Base-by-base conservation (phyloP, 139 green algal genomes). In the Chlorella sp. region DNA sequence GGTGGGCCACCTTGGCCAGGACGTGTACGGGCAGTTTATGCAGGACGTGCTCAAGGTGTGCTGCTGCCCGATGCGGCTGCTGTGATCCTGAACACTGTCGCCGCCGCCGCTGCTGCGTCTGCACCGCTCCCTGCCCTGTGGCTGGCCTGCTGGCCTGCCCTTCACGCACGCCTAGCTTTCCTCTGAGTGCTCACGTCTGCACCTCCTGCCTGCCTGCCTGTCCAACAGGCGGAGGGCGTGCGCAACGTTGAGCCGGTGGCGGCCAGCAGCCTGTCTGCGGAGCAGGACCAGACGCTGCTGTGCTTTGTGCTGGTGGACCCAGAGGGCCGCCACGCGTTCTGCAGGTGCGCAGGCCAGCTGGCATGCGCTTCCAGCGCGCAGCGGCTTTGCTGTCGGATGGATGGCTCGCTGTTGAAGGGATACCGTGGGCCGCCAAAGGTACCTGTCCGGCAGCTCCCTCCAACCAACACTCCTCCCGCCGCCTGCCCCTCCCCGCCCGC, bases 261-360 rank as follows among this genome's bases (percentile, higher is more conserved):
- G 19, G 58, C 73, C 80, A 16, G 56, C 46, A 17, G 22, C 51
- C n/a, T 87, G 46, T 36, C 74, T 0, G 54, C 76, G 14, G 88
- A 90, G 36, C 69, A 89, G 41, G 72, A 88, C 30, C 76, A 88
- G 16, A 99, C 97, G 43, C 89, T 98, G 69, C 84, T 98, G 34
- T 99, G 96, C 90, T 99, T 97, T 88, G 96, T 99, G 58, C 86
- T 99, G 51, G 92, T 98, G 6, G 72, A 43, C 20, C 65, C 75
- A 22, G 81, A 26, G 20, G 82, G 84, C 0, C 54, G 76, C 32
- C 95, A 98, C 73, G 90, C 92, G 19, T 98, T 98, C 85, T 96
- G 93, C 77, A 83, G 77, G 77, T 74, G 41, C 17, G 36, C 2
- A 60, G 11, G 51, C 13, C 11, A 60, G 51, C 51, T 24, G 46